A percentile compares a stretch with the other conserved stretches of the same genome.
Conservation (phyloP, 192 early-diverging fungal genomes). For the Backusella parvicylindrica region DNA sequence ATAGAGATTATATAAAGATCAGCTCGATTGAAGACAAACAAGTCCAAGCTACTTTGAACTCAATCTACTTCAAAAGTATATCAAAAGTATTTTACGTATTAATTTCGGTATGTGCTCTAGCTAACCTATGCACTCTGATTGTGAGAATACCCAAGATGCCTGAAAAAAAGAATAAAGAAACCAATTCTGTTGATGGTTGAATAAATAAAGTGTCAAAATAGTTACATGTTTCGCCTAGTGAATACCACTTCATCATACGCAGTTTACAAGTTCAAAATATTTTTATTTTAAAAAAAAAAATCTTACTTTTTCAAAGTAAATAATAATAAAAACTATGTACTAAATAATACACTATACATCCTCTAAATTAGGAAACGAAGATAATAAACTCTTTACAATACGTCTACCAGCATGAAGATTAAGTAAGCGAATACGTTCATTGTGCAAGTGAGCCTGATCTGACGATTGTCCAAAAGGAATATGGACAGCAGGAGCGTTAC, state of each 20-base stretch:
- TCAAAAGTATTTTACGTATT: not conserved
- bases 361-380: slow-evolving; percentile 2
- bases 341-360: not conserved
- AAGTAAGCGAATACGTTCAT: slow-evolving; percentile 69
- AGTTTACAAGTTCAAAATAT: too few species aligned
- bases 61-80: not conserved
- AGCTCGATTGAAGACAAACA: not conserved
- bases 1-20: not conserved
- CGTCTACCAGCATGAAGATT: slow-evolving; percentile 66
- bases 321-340: not conserved
- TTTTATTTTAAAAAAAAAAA: too few species aligned
- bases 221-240: too few species aligned
- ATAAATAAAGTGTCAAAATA: not conserved
- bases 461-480: slow-evolving; percentile 76
- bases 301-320: not conserved
- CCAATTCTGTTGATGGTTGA: not conserved
- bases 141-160: not conserved
- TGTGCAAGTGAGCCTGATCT: slow-evolving; percentile 75
- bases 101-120: not conserved
- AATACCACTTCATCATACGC: too few species aligned
- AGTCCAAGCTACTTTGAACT: not conserved
- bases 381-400: slow-evolving; percentile 46
- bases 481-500: slow-evolving; percentile 63
- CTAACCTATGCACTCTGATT: not conserved
- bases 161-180: not conserved